Evolutionary conservation across 192 early-diverging fungal genomes (phyloP).

Genomic region (Linnemannia zychae): DNA sequence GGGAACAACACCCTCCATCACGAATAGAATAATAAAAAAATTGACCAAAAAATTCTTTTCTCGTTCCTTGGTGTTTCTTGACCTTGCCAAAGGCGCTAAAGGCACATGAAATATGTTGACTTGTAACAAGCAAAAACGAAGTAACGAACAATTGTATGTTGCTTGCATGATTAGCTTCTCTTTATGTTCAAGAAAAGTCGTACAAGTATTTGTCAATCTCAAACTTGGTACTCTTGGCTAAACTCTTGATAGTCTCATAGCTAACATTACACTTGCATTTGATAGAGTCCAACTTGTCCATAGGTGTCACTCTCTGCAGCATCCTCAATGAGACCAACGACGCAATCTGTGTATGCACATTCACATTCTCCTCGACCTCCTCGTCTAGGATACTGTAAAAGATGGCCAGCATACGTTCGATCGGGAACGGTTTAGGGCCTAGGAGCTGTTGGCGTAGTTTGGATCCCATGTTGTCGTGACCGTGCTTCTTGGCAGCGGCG

Average conservation of each 20-base stretch:
- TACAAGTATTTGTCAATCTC: conserved; percentile 88
- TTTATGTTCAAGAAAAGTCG: conserved; percentile 62
- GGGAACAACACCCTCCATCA: background rate
- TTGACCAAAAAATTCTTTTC: background rate
- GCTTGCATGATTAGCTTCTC: background rate
- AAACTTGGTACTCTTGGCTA: conserved; percentile 86
- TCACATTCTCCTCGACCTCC: conserved; percentile 78
- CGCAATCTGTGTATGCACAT: conserved; percentile 85
- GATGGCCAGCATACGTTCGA: conserved; percentile 98
- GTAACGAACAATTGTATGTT: background rate
- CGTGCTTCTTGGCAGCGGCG: conserved; percentile 44
- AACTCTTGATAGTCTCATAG: conserved; percentile 78
- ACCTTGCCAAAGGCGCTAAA: background rate
- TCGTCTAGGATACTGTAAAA: conserved; percentile 91
- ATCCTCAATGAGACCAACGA: conserved; percentile 85
- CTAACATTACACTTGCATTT: conserved; percentile 93
- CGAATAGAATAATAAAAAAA: conserved; percentile 28
- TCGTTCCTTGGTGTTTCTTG: background rate
- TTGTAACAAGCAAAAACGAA: background rate
- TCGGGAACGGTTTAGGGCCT: conserved; percentile 92
- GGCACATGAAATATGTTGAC: too few species aligned
- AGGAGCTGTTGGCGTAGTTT: conserved; percentile 86
- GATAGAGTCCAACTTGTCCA: conserved; percentile 84
- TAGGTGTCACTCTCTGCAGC: conserved; percentile 75
- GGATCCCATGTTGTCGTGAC: conserved; percentile 38